phyloP scores from a whole-genome alignment of 2,329 filamentous ascomycete species.

The Pestalotiopsis sp. region DNA sequence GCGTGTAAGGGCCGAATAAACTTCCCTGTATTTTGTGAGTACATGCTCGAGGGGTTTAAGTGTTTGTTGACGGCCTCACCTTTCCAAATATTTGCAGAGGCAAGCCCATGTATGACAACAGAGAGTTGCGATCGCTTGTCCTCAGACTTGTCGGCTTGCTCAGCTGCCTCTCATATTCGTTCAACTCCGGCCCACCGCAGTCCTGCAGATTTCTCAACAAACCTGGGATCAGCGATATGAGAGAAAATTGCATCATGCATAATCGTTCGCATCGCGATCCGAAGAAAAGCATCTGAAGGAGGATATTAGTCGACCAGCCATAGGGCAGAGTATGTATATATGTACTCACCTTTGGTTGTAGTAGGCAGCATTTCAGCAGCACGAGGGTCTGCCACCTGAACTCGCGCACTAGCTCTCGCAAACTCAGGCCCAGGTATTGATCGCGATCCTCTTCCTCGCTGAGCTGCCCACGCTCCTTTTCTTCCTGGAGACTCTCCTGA shows the following conservation, averaged over 20 bases:
- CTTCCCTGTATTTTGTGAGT: constrained; percentile 62
- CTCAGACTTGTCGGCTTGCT: constrained; percentile 80
- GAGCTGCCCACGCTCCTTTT: constrained; percentile 56
- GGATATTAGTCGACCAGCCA: not conserved
- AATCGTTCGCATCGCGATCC: constrained; percentile 92
- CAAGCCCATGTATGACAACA: constrained; percentile 91
- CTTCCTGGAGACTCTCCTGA: constrained; percentile 79
- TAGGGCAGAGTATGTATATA: not conserved
- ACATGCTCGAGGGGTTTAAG: not conserved
- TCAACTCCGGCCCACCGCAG: constrained; percentile 89
- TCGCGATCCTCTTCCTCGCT: constrained; percentile 74
- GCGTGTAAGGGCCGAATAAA: constrained; percentile 94
- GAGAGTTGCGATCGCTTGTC: constrained; percentile 86
- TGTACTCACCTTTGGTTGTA: constrained; percentile 81
- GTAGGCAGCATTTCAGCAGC: constrained; percentile 86
- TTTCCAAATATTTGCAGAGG: constrained; percentile 95
- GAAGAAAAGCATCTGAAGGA: constrained; percentile 88
- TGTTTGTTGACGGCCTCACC: constrained; percentile 41
- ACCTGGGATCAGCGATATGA: constrained; percentile 92
- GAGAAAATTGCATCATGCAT: constrained; percentile 98
- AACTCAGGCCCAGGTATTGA: constrained; percentile 83
- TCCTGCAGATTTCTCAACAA: constrained; percentile 91
- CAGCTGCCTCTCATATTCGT: constrained; percentile 75
- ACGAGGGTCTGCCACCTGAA: constrained; percentile 95
- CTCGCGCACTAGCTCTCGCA: constrained; percentile 89